phyloP scores from a whole-genome alignment of 208 protist species.

The Trypanosoma grayi region DNA sequence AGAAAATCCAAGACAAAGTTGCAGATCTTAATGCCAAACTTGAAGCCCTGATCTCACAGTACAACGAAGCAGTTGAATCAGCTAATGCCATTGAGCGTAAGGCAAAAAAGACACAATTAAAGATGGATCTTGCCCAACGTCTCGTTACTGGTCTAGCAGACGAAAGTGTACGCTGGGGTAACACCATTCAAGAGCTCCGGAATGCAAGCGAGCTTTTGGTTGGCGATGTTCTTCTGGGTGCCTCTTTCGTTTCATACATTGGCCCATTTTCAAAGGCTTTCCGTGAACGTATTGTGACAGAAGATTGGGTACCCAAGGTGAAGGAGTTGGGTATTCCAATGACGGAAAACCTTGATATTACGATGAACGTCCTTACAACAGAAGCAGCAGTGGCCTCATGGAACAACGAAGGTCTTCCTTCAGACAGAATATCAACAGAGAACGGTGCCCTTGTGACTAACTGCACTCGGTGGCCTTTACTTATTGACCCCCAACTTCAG shows the following conservation, averaged over 20 bases:
- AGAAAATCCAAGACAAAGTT: constrained; percentile 95
- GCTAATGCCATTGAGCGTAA: constrained; percentile 91
- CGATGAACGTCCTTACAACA: constrained; percentile 91
- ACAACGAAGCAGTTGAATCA: constrained; percentile 93
- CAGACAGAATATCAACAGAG: constrained; percentile 96
- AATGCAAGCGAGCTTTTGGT: constrained; percentile 88
- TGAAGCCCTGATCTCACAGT: constrained; percentile 88
- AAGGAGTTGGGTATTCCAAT: constrained; percentile 91
- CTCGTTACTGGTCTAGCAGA: constrained; percentile 95
- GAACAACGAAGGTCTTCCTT: constrained; percentile 97
- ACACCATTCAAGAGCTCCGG: constrained; percentile 92
- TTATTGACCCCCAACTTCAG: constrained; percentile 99
- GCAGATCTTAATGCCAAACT: constrained; percentile 95
- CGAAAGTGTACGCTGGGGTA: constrained; percentile 97
- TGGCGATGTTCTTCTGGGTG: constrained; percentile 96
- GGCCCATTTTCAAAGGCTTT: constrained; percentile 97
- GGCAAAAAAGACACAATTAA: constrained; percentile 93
- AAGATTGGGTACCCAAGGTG: constrained; percentile 93
- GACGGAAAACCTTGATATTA: constrained; percentile 91
- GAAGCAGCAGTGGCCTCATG: constrained; percentile 94
- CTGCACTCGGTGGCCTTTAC: constrained; percentile 97
- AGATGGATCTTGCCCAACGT: constrained; percentile 93
- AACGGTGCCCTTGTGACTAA: constrained; percentile 97
- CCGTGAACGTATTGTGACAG: constrained; percentile 90
- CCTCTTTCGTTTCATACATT: constrained; percentile 98